Percentiles rank a stretch among this genome's conserved stretches.
These are phyloP conservation scores for Penicillium simplicissimum DNA, from an alignment of 495 filamentous ascomycete genomes.

Conservation along the genomic window DNA sequence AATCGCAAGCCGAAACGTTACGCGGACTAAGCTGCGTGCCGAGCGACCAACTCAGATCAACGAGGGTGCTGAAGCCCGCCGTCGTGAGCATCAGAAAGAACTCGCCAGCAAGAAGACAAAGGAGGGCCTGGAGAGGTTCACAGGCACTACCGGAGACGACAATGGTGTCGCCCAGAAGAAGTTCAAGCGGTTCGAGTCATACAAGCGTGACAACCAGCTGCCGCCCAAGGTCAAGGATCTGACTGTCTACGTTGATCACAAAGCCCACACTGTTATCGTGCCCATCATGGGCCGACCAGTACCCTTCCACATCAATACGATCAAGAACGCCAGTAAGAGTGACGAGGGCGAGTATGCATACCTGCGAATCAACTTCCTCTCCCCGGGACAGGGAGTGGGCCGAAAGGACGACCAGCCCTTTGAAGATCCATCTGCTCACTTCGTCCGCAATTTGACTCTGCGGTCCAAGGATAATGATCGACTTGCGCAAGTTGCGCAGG, in stretches of 20 bases:
- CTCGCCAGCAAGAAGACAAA: slow-evolving; percentile 84
- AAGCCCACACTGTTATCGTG: slow-evolving; percentile 85
- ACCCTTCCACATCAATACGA: slow-evolving; percentile 97
- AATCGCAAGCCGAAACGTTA: slow-evolving; percentile 86
- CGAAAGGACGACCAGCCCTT: slow-evolving; percentile 98
- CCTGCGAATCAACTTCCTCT: slow-evolving; percentile 94
- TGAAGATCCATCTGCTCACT: slow-evolving; percentile 93
- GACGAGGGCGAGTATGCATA: slow-evolving; percentile 93
- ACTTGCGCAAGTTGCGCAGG: slow-evolving; percentile 81
- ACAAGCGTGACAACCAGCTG: slow-evolving; percentile 96
- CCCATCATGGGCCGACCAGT: slow-evolving; percentile 98
- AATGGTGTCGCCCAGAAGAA: slow-evolving; percentile 93
- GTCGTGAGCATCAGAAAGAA: slow-evolving; percentile 91
- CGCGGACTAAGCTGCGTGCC: slow-evolving; percentile 87
- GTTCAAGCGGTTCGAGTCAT: slow-evolving; percentile 98
- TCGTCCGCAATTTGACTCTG: slow-evolving; percentile 92
- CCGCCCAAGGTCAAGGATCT: slow-evolving; percentile 80
- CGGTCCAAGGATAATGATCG: slow-evolving; percentile 84
- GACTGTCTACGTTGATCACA: slow-evolving; percentile 84
- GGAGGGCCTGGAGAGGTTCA: slow-evolving; percentile 80
- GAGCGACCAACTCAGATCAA: slow-evolving; percentile 83
- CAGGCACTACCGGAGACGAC: slow-evolving; percentile 73
- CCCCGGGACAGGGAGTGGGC: slow-evolving; percentile 95
- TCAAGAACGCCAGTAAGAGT: slow-evolving; percentile 96
- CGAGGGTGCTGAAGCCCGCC: slow-evolving; percentile 84